Conservation (phyloP, 805 yeast species). For the Pichia membranifaciens region DNA sequence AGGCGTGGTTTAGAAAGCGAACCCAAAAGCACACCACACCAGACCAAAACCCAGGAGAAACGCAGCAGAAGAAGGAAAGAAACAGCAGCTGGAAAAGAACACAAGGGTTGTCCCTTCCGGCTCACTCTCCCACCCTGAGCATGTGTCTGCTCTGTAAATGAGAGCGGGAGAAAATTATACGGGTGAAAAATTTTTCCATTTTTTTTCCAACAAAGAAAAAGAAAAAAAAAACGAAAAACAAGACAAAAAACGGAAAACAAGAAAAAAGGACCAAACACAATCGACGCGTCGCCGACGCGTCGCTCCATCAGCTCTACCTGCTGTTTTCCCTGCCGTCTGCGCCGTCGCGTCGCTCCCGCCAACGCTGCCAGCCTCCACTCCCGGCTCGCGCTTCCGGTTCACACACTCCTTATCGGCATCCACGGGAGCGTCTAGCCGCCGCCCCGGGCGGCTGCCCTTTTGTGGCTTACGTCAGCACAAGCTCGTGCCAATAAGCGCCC, state of each 20-base stretch:
- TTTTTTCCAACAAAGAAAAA: neutral
- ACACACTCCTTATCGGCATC: too few species aligned
- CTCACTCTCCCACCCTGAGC: neutral
- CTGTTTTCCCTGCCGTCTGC: too few species aligned
- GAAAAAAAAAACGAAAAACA: constrained; percentile 2
- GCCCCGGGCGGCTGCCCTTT: too few species aligned
- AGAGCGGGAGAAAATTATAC: neutral
- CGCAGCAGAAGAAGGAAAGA: constrained; percentile 2
- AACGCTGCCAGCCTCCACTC: too few species aligned
- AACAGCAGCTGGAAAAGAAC: neutral
- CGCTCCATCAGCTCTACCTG: neutral
- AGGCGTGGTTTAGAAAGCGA: neutral
- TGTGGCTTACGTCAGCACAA: too few species aligned
- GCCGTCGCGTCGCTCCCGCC: too few species aligned
- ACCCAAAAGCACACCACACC: neutral
- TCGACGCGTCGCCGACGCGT: neutral
- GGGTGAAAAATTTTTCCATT: constrained; percentile 5
- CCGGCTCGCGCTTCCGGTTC: too few species aligned
- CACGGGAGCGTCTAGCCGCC: too few species aligned
- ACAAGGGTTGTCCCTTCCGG: constrained; percentile 1
- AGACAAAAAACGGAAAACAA: constrained; percentile 1
- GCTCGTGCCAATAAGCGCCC: too few species aligned
- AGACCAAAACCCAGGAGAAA: neutral
- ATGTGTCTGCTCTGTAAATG: neutral
- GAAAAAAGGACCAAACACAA: constrained; percentile 2